Conservation (phyloP, 352 stramenopile species). For the Globisporangium orthogonon region DNA sequence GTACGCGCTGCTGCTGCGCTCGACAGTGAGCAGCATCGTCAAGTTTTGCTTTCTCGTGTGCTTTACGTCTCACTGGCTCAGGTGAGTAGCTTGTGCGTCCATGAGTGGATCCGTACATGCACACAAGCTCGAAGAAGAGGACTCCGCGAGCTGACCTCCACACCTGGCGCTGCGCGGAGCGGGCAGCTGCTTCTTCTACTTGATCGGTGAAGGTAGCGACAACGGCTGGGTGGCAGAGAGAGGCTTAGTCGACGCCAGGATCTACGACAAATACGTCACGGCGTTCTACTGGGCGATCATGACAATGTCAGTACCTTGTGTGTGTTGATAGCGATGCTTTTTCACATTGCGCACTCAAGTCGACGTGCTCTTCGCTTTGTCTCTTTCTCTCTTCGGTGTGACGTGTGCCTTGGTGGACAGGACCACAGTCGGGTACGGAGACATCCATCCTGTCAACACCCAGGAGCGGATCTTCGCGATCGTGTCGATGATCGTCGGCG, state of each 20-base stretch:
- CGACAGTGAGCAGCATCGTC: constrained; percentile 53
- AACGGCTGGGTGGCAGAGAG: constrained; percentile 41
- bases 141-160: not conserved
- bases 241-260: constrained; percentile 22
- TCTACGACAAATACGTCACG: constrained; percentile 37
- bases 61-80: constrained; percentile 69
- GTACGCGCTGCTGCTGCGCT: constrained; percentile 63
- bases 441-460: constrained; percentile 36
- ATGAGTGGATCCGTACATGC: not conserved
- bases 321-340: not conserved
- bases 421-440: constrained; percentile 52
- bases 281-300: constrained; percentile 67
- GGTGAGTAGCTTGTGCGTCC: constrained; percentile 1
- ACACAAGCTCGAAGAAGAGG: not conserved
- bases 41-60: constrained; percentile 66
- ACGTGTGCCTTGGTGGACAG: constrained; percentile 8
- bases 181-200: constrained; percentile 48
- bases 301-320: constrained; percentile 44
- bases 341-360: not conserved
- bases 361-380: not conserved
- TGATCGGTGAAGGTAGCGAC: constrained; percentile 24
- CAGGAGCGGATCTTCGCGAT: constrained; percentile 65
- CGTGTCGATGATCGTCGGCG: constrained; percentile 64
- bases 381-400: too few relatives aligned
- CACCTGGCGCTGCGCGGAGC: not conserved